Evolutionary conservation across 768 basidiomycete species (phyloP).

Genomic region (Trametes punicea): DNA sequence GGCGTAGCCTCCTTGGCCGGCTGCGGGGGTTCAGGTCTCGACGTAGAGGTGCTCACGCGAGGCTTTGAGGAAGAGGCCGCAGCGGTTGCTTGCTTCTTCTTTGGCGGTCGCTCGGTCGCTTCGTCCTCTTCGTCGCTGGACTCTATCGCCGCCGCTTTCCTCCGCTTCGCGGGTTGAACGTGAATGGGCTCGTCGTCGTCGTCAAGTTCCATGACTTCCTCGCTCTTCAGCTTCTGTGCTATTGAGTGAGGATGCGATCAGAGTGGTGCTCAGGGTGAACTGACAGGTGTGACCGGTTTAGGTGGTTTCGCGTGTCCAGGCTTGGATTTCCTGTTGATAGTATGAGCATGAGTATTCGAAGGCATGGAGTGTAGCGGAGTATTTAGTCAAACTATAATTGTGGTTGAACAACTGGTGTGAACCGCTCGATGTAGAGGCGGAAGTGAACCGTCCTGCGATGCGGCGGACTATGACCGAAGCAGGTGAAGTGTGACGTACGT

Average conservation of each 20-base stretch:
- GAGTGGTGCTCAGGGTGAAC: background rate
- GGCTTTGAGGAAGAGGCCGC: conserved; percentile 11
- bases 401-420: no score
- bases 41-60: conserved; percentile 8
- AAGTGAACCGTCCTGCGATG: no score
- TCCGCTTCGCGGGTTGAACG: conserved; percentile 23
- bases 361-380: no score
- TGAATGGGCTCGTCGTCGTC: conserved; percentile 11
- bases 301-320: no score
- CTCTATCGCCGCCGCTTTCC: conserved; percentile 24
- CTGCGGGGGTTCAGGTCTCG: conserved; percentile 27
- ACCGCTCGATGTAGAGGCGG: no score
- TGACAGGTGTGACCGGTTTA: background rate
- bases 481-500: background rate
- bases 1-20: conserved; percentile 1
- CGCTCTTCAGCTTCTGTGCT: conserved; percentile 21
- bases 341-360: no score
- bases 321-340: background rate
- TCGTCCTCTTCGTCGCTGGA: conserved; percentile 30
- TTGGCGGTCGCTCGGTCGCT: conserved; percentile 32
- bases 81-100: conserved; percentile 38
- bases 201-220: conserved; percentile 26
- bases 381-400: no score
- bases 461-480: no score
- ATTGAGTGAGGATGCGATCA: background rate